Percentiles rank a stretch among this genome's conserved stretches.
phyloP scores from a whole-genome alignment of 306 rosid species.

The Aeschynomene evenia region DNA sequence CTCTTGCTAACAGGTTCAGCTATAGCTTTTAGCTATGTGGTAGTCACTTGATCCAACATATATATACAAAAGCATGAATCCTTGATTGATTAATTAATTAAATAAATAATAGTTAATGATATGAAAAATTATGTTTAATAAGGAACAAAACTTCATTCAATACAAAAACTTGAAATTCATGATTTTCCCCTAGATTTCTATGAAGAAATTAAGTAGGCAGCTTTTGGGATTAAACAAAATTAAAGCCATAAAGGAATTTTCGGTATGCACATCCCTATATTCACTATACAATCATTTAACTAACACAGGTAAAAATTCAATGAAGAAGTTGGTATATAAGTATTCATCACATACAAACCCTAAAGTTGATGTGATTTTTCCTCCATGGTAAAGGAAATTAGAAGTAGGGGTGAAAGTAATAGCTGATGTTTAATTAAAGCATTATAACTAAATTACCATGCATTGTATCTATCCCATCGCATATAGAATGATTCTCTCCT shows the following conservation, averaged over 20 bases:
- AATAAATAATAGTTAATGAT: too few relatives aligned
- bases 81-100: conserved; percentile 1
- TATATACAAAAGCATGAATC: not conserved
- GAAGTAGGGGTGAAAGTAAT: not conserved
- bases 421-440: conserved; percentile 7
- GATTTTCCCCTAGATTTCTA: not conserved
- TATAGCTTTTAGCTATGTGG: too few relatives aligned
- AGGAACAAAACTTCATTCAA: too few relatives aligned
- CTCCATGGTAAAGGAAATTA: not conserved
- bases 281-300: not conserved
- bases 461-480: too few relatives aligned
- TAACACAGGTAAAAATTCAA: not conserved
- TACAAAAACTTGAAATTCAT: not conserved
- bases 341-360: conserved; percentile 39
- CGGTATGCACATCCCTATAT: conserved; percentile 32
- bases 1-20: too few relatives aligned
- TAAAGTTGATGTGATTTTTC: conserved; percentile 21
- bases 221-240: not conserved
- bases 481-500: not conserved
- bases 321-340: conserved; percentile 24
- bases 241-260: not conserved
- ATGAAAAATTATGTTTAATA: too few relatives aligned
- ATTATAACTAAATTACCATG: not conserved
- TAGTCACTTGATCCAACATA: too few relatives aligned
- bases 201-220: not conserved